Percentiles rank a stretch among this genome's conserved stretches.
phyloP scores from a whole-genome alignment of 495 filamentous ascomycete genomes.

The Penicillium manginii region DNA sequence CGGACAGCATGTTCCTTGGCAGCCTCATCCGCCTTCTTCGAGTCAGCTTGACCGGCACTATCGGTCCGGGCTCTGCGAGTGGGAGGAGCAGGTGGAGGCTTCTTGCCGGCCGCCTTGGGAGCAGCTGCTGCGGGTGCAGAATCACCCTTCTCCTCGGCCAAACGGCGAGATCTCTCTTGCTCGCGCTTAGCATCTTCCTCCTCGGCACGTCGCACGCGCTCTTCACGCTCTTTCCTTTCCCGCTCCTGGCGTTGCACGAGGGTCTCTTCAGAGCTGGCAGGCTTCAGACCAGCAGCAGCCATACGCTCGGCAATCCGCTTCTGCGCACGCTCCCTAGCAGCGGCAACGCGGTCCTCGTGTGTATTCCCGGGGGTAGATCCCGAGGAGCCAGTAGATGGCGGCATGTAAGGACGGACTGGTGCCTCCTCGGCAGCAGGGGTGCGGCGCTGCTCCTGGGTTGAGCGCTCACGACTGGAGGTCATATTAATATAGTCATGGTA shows the following conservation, averaged over 20 bases:
- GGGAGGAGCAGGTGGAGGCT: slow-evolving; percentile 82
- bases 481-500: slow-evolving; percentile 20
- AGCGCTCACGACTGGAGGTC: slow-evolving; percentile 25
- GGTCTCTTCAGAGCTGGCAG: slow-evolving; percentile 70
- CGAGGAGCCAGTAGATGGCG: slow-evolving; percentile 46
- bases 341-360: slow-evolving; percentile 90
- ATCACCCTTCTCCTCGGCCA: slow-evolving; percentile 78
- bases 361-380: slow-evolving; percentile 69
- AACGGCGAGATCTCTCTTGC: slow-evolving; percentile 79
- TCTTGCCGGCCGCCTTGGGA: slow-evolving; percentile 65
- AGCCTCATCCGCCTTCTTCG: slow-evolving; percentile 60
- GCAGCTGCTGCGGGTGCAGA: slow-evolving; percentile 52
- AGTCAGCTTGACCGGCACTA: slow-evolving; percentile 58
- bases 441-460: slow-evolving; percentile 31
- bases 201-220: slow-evolving; percentile 84
- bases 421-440: slow-evolving; percentile 28
- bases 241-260: slow-evolving; percentile 83
- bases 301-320: slow-evolving; percentile 97
- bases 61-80: slow-evolving; percentile 73
- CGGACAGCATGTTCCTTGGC: slow-evolving; percentile 57
- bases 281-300: slow-evolving; percentile 88
- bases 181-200: slow-evolving; percentile 94
- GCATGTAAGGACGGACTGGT: slow-evolving; percentile 44
- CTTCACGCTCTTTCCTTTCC: slow-evolving; percentile 84
- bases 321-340: slow-evolving; percentile 95